Evolutionary conservation across 176 grass and related monocot genomes (phyloP).

Genomic region (Cenchrus fungigraminus): DNA sequence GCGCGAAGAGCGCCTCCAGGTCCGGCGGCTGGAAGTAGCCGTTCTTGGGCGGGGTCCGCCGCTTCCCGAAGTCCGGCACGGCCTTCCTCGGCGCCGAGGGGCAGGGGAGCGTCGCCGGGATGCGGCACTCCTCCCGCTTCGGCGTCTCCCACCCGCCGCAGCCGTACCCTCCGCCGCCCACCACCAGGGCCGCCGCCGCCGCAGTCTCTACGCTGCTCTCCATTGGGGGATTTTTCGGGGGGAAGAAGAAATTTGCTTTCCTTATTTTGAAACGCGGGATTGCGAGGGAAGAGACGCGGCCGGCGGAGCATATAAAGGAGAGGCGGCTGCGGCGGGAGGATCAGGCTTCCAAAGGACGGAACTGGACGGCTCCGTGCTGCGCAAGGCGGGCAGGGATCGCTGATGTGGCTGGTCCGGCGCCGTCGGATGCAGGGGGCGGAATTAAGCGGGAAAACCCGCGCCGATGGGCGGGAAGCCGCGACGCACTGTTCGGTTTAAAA

Average conservation of each 20-base stretch:
- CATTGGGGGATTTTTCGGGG: constrained; percentile 32
- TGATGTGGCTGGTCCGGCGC: constrained; percentile 36
- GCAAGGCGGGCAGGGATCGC: constrained; percentile 14
- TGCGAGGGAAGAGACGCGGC: constrained; percentile 59
- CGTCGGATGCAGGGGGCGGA: constrained; percentile 9
- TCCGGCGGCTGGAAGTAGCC: constrained; percentile 88
- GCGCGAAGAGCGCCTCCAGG: constrained; percentile 75
- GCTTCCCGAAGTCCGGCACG: constrained; percentile 49
- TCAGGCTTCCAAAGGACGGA: constrained; percentile 55
- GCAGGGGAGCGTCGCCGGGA: constrained; percentile 63
- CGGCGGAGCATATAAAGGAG: constrained; percentile 38
- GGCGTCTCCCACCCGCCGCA: constrained; percentile 78
- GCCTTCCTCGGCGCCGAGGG: constrained; percentile 77
- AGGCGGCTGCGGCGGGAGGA: constrained; percentile 6
- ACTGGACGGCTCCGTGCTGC: constrained; percentile 51
- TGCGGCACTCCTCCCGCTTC: constrained; percentile 78
- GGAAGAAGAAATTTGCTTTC: constrained; percentile 13
- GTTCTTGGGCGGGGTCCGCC: constrained; percentile 72
- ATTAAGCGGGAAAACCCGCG: constrained; percentile 44
- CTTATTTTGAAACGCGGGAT: constrained; percentile 57
- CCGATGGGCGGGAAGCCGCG: constrained; percentile 35
- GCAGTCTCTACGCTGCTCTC: constrained; percentile 44
- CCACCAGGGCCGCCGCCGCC: constrained; percentile 6
- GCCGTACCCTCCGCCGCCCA: constrained; percentile 23
- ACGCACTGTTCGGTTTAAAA: constrained; percentile 36